Conservation (phyloP, 371 early-diverging fungal genomes). For the Lichtheimia hyalospora region DNA sequence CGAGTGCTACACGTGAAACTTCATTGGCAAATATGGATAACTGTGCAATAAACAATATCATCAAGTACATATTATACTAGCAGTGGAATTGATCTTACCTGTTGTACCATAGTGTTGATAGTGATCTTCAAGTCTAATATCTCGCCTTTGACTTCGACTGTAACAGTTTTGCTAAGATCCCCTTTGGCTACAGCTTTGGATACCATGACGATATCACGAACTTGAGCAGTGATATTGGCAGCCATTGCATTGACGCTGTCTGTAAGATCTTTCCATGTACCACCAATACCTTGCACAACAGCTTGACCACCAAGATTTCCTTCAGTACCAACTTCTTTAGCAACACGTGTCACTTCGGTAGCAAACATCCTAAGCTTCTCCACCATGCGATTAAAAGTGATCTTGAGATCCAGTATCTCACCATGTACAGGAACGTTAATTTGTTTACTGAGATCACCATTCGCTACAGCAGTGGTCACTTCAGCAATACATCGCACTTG, state of each 20-base stretch:
- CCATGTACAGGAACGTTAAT: slow-evolving; percentile 34
- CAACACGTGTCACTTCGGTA: slow-evolving; percentile 44
- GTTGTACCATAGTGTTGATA: slow-evolving; percentile 23
- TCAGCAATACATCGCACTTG: slow-evolving; percentile 59
- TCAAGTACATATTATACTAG: no score
- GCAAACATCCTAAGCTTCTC: slow-evolving; percentile 47
- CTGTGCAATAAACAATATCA: no score
- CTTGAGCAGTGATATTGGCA: slow-evolving; percentile 48
- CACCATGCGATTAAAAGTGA: slow-evolving; percentile 47
- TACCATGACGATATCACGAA: slow-evolving; percentile 59
- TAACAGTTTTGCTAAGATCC: slow-evolving; percentile 62
- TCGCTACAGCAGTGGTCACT: slow-evolving; percentile 57
- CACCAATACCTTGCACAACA: slow-evolving; percentile 40
- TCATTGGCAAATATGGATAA: slow-evolving; percentile 16
- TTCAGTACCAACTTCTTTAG: slow-evolving; percentile 51
- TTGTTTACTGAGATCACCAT: slow-evolving; percentile 43
- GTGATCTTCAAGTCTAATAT: slow-evolving; percentile 21
- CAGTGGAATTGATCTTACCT: not conserved
- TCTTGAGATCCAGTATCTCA: slow-evolving; percentile 40
- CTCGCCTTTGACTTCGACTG: slow-evolving; percentile 47
- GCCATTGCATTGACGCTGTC: slow-evolving; percentile 56
- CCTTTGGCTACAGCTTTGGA: slow-evolving; percentile 59
- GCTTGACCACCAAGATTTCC: slow-evolving; percentile 48
- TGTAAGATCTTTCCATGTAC: slow-evolving; percentile 55
- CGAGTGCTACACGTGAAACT: slow-evolving; percentile 31